Base-by-base conservation (phyloP, 768 basidiomycete species). In the Xerocomellus chrysenteron region DNA sequence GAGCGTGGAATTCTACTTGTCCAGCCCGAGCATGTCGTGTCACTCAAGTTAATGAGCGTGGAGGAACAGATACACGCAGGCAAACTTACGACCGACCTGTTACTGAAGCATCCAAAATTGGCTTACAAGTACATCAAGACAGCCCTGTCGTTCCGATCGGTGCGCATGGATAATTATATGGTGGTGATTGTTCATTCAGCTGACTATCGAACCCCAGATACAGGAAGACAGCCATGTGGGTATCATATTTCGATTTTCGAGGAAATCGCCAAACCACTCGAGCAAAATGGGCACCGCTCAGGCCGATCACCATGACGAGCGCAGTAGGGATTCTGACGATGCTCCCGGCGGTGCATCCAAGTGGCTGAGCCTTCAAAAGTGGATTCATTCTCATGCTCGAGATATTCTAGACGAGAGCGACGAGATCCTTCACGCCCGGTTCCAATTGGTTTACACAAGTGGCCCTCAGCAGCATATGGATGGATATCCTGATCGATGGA, bases 1-100 rank as follows among this genome's bases (percentile, higher is more conserved):
- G 63, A 63, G 36, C 60, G 68, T 21, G 81, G 81, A 0, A 58
- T 82, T 11, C 61, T 81, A 3, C 64, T 82, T 3, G 61, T 68
- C 11, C 81, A 82, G 47, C 82, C 81, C 0, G 80, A 82, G 45
- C 80, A 82, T 40, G 73, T 80, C 3, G 70, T 81, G 2, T 82
- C 81, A 0, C 77, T 77, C 55, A 70, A 74, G 53, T 65, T 82
- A 28, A 75, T 76, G 74, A 67, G 69, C 0, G 57, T 81, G 11
- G 74, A 82, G 36, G 56, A 52, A 39, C 60, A 65, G 19, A 50
- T 72, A 13, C 33, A 19, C 19, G 3, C 11, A 33, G 4, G 24
- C 10, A 28, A 40, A 13, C 9, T 54, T 7, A 49, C 49, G 26
- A 56, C 65, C 2, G 30, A 52, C 24, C 33, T 45, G 4, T 56